Base-by-base conservation (phyloP, 768 basidiomycete species). In the Tylopilus rubrobrunneus region DNA sequence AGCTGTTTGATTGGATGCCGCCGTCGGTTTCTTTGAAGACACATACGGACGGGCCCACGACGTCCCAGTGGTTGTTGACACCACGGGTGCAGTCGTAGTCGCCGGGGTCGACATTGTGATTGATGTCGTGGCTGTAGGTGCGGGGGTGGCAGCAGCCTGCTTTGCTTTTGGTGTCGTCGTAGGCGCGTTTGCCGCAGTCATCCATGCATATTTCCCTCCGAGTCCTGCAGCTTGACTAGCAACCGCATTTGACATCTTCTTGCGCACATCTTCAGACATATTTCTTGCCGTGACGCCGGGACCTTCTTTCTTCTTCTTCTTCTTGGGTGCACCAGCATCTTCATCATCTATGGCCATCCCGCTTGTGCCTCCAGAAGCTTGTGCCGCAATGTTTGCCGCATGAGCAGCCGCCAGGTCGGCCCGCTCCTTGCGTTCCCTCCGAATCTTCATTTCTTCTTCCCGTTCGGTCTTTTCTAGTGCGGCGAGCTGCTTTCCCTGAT, bases 221-320 rank as follows among this genome's bases (percentile, higher is more conserved):
- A 91, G 66, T 0, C 92, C 92, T n/a, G 91, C 89, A 6, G 90
- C 90, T 66, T 91, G 90, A 59, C 85, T 87, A 23, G 92, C 92
- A 7, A 89, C 88, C 23, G 87, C 87, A 67, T 96, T 92, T 33
- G 87, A 88, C 85, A 94, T 85, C 67, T 91, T 92, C 78, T 95
- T 95, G 60, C 86, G 76, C 62, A 92, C 87, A 61, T 94, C 92
- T 69, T 93, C 92, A 6, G 85, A 87, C 89, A 95, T 91, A 65
- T 92, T 93, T 52, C 87, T 76, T 51, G 91, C 89, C 0, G 88
- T 89, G 11, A 91, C 87, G 11, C 89, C 87, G 0, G 90, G 89
- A 0, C 87, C 87, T 31, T 91, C 89, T 66, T 87, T 85, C 68
- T 90, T 91, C 70, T 87, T 81, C 72, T 79, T 79, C 69, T 89